Conservation (phyloP, 2,329 filamentous ascomycete genomes). For the Ceratocystis colombiana region DNA sequence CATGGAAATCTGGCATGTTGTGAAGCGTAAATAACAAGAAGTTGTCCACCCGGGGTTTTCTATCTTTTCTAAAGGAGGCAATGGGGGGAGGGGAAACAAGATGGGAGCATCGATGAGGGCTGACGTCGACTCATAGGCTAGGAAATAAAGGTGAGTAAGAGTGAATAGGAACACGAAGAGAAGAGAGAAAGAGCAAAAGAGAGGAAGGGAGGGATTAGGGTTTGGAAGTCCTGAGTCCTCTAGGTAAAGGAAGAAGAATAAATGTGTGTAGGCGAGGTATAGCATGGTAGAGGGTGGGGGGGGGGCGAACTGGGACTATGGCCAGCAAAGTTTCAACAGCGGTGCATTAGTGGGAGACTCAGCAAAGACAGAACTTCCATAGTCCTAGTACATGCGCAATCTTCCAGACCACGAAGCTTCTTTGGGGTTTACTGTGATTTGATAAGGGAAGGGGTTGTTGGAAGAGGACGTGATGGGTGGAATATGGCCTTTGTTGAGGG, state of each 20-base stretch:
- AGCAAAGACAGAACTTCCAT: neutral
- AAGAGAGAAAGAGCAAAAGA: neutral
- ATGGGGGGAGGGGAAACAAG: neutral
- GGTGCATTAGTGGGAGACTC: neutral
- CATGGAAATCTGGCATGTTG: neutral
- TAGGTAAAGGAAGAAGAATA: neutral
- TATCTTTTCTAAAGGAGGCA: neutral
- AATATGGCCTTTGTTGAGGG: slow-evolving; percentile 87
- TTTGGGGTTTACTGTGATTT: slow-evolving; percentile 80
- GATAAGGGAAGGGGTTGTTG: slow-evolving; percentile 90
- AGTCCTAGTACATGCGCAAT: slow-evolving; percentile 25
- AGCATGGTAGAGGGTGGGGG: neutral
- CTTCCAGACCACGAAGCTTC: slow-evolving; percentile 58
- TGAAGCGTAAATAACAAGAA: neutral
- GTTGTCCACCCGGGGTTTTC: neutral
- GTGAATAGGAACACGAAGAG: slow-evolving; percentile 6
- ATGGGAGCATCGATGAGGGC: too few species aligned
- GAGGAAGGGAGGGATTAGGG: neutral
- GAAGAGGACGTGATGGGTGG: slow-evolving; percentile 91
- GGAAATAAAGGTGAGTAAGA: neutral
- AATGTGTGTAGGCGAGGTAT: neutral
- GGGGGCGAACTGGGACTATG: neutral
- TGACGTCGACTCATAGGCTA: too few species aligned
- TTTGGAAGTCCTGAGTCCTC: neutral
- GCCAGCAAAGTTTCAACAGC: neutral